These are phyloP conservation scores for Cryptosporidium ryanae DNA, from an alignment of 169 alveolate species.

Conservation along the genomic window DNA sequence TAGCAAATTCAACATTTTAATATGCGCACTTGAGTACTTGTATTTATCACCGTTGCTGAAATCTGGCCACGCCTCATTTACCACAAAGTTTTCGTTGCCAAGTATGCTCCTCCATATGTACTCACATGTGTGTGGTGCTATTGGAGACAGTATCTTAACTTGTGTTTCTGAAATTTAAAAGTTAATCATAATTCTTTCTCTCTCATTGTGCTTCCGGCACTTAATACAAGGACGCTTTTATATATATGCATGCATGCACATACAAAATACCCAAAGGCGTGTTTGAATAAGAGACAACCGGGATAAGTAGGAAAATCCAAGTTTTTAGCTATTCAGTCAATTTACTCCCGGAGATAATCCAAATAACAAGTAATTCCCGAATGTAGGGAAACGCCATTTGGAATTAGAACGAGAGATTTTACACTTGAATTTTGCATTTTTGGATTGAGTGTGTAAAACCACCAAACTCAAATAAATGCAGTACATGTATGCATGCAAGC, in stretches of 20 bases:
- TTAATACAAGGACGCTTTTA: neutral
- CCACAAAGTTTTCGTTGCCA: constrained; percentile 79
- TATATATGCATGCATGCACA: neutral
- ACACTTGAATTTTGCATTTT: no score
- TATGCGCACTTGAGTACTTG: constrained; percentile 7
- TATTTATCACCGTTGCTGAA: constrained; percentile 33
- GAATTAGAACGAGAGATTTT: constrained; percentile 69
- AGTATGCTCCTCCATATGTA: constrained; percentile 89
- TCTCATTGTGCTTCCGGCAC: neutral
- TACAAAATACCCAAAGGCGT: neutral
- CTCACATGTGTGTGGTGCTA: constrained; percentile 92
- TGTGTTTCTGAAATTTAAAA: constrained; percentile 81
- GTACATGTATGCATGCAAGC: no score
- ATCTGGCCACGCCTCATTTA: constrained; percentile 86
- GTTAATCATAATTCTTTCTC: neutral
- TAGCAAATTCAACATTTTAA: constrained; percentile 53
- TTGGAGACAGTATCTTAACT: constrained; percentile 85
- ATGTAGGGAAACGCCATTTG: neutral
- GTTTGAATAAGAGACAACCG: neutral
- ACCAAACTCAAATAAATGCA: no score
- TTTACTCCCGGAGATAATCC: constrained; percentile 75
- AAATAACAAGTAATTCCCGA: neutral
- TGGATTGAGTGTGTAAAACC: no score
- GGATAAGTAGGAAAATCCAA: no score
- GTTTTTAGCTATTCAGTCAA: neutral